Evolutionary conservation across 208 protist genomes (phyloP).

Genomic region (Naegleria lovaniensis): DNA sequence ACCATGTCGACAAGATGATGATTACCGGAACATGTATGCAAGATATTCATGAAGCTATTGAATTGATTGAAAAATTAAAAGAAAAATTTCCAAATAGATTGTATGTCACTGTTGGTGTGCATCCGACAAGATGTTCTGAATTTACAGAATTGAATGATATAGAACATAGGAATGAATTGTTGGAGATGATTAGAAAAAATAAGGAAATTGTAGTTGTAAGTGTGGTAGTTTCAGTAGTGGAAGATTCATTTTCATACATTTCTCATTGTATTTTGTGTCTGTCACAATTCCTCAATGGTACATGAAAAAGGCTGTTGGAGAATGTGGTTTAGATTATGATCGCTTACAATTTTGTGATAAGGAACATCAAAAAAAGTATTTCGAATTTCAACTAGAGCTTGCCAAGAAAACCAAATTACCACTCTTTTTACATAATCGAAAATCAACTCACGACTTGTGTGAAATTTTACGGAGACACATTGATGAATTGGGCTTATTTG

Average conservation of each 20-base stretch:
- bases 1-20: conserved; percentile 61
- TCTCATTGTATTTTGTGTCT: not conserved
- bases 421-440: conserved; percentile 84
- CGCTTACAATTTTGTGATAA: conserved; percentile 76
- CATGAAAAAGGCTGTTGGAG: conserved; percentile 48
- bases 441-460: conserved; percentile 72
- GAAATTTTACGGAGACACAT: conserved; percentile 51
- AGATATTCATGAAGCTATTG: conserved; percentile 56
- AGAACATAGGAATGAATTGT: conserved; percentile 31
- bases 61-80: conserved; percentile 48
- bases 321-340: conserved; percentile 86
- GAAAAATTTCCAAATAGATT: conserved; percentile 27
- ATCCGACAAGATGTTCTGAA: conserved; percentile 71
- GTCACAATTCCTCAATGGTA: not conserved
- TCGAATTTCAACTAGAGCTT: conserved; percentile 67
- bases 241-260: conserved; percentile 41
- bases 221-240: conserved; percentile 21
- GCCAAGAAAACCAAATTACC: conserved; percentile 67
- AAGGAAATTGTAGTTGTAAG: conserved; percentile 34
- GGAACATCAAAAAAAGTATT: conserved; percentile 72
- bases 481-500: conserved; percentile 55
- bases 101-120: conserved; percentile 68
- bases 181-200: conserved; percentile 24
- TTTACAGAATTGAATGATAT: conserved; percentile 41
- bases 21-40: conserved; percentile 59